A percentile compares a stretch with the other conserved stretches of the same genome.
These are phyloP conservation scores for Aspergillus carlsbadensis DNA, from an alignment of 495 filamentous ascomycete genomes.

Conservation along the genomic window DNA sequence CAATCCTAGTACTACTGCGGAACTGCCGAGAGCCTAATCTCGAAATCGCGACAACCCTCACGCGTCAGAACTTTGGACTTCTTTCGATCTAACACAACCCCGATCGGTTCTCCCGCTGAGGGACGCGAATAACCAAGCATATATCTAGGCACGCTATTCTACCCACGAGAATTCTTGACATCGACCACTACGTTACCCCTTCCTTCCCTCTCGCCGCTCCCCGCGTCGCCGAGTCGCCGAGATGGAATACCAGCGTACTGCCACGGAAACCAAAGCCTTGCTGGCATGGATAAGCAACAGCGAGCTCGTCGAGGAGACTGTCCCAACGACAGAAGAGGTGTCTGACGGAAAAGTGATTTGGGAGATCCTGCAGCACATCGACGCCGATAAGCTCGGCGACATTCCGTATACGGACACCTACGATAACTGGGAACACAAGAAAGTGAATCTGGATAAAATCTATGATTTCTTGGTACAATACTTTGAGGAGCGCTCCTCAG, in stretches of 20 bases:
- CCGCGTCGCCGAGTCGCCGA: constrained; percentile 8
- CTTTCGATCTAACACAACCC: neutral
- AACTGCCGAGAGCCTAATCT: neutral
- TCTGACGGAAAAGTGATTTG: constrained; percentile 73
- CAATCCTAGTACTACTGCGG: neutral
- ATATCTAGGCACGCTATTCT: neutral
- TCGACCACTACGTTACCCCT: constrained; percentile 8
- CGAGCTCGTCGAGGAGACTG: constrained; percentile 40
- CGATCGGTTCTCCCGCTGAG: constrained; percentile 1
- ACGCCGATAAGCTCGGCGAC: constrained; percentile 66
- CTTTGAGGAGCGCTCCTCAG: no score
- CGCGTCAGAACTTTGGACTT: constrained; percentile 2
- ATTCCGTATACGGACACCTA: constrained; percentile 56
- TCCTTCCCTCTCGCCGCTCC: constrained; percentile 7
- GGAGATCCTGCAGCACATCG: constrained; percentile 65
- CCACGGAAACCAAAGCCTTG: constrained; percentile 52
- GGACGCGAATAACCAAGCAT: neutral
- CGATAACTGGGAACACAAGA: constrained; percentile 50
- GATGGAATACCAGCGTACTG: constrained; percentile 47
- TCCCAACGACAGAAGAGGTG: constrained; percentile 59
- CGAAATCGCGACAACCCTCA: constrained; percentile 1
- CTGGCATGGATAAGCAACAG: constrained; percentile 61
- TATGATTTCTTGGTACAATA: no score
- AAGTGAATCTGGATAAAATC: constrained; percentile 56
- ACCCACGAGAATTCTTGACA: constrained; percentile 6